phyloP scores from a whole-genome alignment of 345 rosid genomes.

The Trapa bicornis region DNA sequence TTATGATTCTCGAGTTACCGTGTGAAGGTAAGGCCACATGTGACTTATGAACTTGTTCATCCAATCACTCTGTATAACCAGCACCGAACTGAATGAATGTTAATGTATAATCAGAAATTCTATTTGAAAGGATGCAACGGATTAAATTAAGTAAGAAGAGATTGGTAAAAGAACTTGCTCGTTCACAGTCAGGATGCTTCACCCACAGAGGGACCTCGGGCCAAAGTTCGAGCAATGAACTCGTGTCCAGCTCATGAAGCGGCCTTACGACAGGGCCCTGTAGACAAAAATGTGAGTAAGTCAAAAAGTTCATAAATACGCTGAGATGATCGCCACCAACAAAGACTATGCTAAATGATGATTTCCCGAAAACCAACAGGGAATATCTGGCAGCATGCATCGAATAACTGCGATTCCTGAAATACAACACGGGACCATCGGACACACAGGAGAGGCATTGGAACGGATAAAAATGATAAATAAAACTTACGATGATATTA shows the following conservation, averaged over 20 bases:
- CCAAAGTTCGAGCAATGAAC: slow-evolving; percentile 21
- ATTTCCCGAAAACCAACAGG: too few species aligned
- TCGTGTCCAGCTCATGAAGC: slow-evolving; percentile 23
- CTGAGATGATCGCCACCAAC: neutral
- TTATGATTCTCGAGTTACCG: slow-evolving; percentile 14
- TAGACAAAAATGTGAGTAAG: neutral
- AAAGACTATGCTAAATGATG: neutral
- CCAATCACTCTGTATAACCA: slow-evolving; percentile 31
- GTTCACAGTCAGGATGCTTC: slow-evolving; percentile 43
- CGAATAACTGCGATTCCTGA: neutral
- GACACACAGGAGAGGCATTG: neutral
- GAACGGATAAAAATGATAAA: neutral
- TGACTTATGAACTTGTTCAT: slow-evolving; percentile 22
- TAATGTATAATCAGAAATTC: neutral
- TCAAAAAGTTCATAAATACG: neutral
- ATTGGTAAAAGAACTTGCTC: slow-evolving; percentile 14
- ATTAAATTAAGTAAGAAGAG: neutral
- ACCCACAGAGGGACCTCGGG: slow-evolving; percentile 39
- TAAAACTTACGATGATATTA: neutral
- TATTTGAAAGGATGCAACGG: neutral
- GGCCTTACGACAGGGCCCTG: slow-evolving; percentile 32
- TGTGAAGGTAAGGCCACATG: slow-evolving; percentile 39
- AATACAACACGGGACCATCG: neutral
- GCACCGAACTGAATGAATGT: neutral
- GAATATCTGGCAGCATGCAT: too few species aligned